Percentiles rank a stretch among this genome's conserved stretches.
Conservation (phyloP, 2,329 filamentous ascomycete genomes). For the Phialophora chinensis region DNA sequence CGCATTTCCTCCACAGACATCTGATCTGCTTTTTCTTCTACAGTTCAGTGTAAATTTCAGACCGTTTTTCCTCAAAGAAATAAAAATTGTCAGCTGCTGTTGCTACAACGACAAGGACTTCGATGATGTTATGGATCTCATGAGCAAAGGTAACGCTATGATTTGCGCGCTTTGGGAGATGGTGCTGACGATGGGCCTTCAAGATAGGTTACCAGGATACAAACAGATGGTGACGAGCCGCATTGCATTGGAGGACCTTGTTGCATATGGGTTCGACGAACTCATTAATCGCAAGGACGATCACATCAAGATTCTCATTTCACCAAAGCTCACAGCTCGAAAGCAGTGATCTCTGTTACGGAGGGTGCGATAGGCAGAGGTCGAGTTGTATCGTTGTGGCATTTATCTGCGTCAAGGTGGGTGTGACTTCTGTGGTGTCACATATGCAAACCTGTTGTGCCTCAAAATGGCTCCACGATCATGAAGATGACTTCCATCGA, state of each 20-base stretch:
- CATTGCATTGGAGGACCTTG: constrained; percentile 60
- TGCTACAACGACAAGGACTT: constrained; percentile 46
- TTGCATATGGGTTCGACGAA: constrained; percentile 62
- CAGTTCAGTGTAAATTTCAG: constrained; percentile 39
- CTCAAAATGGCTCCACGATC: too few relatives aligned
- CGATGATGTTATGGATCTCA: constrained; percentile 43
- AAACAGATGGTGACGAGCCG: constrained; percentile 64
- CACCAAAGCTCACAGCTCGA: constrained; percentile 33
- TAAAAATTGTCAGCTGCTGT: constrained; percentile 41
- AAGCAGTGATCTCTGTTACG: too few relatives aligned
- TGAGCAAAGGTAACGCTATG: constrained; percentile 40
- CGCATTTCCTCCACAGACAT: neutral
- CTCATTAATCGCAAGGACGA: constrained; percentile 64
- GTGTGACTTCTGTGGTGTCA: too few relatives aligned
- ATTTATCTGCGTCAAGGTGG: too few relatives aligned
- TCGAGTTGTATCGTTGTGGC: too few relatives aligned
- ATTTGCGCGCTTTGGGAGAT: neutral
- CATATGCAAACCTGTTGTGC: too few relatives aligned
- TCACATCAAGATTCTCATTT: constrained; percentile 67
- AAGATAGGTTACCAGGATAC: constrained; percentile 38
- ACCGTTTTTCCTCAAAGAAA: constrained; percentile 43
- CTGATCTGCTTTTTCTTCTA: constrained; percentile 32
- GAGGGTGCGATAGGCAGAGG: too few relatives aligned
- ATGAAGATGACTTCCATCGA: too few relatives aligned
- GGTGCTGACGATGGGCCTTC: neutral